Evolutionary conservation across 2,329 filamentous ascomycete genomes (phyloP), one percentile per base, ranked within the genome.

Genomic region (Pseudocercospora musae): DNA sequence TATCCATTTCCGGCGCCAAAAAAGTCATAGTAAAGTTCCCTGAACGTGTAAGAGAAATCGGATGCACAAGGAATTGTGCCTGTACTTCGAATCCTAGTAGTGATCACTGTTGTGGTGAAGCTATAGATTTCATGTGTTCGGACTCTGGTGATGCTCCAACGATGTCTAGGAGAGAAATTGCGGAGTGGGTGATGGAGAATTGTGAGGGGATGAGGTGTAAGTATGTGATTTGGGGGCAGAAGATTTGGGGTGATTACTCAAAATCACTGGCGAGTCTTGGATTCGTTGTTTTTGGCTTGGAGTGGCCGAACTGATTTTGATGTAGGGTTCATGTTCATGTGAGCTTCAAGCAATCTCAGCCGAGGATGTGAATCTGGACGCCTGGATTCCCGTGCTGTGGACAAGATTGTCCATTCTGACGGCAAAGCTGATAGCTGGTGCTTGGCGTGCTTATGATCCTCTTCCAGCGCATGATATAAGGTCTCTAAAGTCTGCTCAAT

Each of bases 21-120:
- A 55, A 31, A 1, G 42, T 56, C 6, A 33, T 56, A 20, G 29
- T 31, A 4, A 25, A 46, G 3, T 55, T 13, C 2, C 58, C 58
- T 11, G 58, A 52, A 9, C 52, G 52, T 4, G 44, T 57, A 13
- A 42, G 58, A 21, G n/a, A 60, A 15, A 56, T 57, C 2, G 46
- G 33, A 25, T 57, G 52, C n/a, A 60, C 49, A 8, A 53, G 58
- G 11, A 50, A 40, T 40, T 60, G 52, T 33, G 52, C 58, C 18
- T 60, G 52, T 48, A 33, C 13, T 6, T 46, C 50, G 15, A 42
- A 11, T 13, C 31, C 18, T n/a, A 40, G 23, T 5, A 56, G 52
- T 42, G 52, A 56, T 52, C 58, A 60, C 33, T 60, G 58, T 25
- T 60, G 58, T 27, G 52, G 52, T 11, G 57, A 60, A 33, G 58